Conservation (phyloP, 768 basidiomycete species). For the Pulveroboletus sp. region DNA sequence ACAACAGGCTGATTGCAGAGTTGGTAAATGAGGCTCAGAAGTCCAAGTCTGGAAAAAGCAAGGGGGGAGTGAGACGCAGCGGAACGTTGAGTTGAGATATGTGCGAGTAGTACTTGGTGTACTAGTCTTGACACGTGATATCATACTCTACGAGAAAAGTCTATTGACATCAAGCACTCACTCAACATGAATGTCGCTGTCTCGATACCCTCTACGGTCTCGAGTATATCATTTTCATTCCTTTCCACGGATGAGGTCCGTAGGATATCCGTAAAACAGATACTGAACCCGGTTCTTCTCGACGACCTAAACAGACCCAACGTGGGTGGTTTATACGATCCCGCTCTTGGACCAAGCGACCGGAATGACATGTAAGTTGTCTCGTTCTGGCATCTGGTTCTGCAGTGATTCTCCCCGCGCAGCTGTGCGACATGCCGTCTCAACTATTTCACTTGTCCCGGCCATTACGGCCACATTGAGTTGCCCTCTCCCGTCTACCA, state of each 20-base stretch:
- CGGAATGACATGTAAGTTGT: constrained; percentile 82
- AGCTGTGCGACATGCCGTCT: constrained; percentile 94
- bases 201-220: constrained; percentile 81
- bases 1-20: constrained; percentile 88
- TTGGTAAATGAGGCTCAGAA: constrained; percentile 91
- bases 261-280: constrained; percentile 96
- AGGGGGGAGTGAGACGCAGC: constrained; percentile 45
- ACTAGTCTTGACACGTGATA: constrained; percentile 14
- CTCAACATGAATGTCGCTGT: constrained; percentile 82
- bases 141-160: constrained; percentile 14
- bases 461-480: constrained; percentile 98
- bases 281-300: constrained; percentile 88
- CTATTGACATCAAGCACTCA: not conserved
- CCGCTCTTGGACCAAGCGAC: constrained; percentile 87
- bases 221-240: constrained; percentile 90
- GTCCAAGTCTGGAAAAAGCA: constrained; percentile 63
- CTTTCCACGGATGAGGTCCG: constrained; percentile 85
- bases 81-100: constrained; percentile 42
- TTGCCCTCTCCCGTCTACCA: constrained; percentile 95
- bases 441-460: constrained; percentile 93
- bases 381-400: not conserved
- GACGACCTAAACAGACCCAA: constrained; percentile 94
- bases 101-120: too few relatives aligned
- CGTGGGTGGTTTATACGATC: constrained; percentile 90
- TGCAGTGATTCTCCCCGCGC: constrained; percentile 10